Conservation (phyloP, 2,329 filamentous ascomycete species). For the Pseudocercospora cruenta region DNA sequence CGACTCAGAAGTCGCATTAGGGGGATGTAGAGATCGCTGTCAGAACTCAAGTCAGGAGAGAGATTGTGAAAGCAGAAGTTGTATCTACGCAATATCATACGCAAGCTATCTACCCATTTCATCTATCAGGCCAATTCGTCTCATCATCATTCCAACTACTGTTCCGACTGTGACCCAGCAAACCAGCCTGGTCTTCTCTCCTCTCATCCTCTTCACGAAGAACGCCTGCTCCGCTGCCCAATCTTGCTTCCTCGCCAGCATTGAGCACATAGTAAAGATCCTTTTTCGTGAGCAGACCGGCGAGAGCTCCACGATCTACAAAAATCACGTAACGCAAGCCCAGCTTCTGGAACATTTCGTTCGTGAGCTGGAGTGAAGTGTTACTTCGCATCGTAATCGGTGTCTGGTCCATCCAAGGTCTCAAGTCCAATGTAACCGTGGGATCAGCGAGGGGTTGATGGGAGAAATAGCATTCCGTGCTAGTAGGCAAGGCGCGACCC, state of each 20-base stretch:
- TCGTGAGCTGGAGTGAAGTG: slow-evolving; percentile 78
- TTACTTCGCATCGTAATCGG: slow-evolving; percentile 84
- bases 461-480: slow-evolving; percentile 81
- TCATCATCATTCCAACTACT: slow-evolving; percentile 10
- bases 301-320: slow-evolving; percentile 76
- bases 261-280: slow-evolving; percentile 94
- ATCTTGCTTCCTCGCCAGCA: slow-evolving; percentile 56
- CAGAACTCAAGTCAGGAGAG: no score
- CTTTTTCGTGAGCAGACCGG: slow-evolving; percentile 93
- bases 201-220: slow-evolving; percentile 42
- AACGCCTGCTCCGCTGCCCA: slow-evolving; percentile 38
- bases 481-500: slow-evolving; percentile 63
- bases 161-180: slow-evolving; percentile 34
- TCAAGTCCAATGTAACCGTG: slow-evolving; percentile 76
- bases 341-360: slow-evolving; percentile 92
- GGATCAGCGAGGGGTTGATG: slow-evolving; percentile 83
- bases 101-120: background rate
- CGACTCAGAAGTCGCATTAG: no score
- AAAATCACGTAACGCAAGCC: slow-evolving; percentile 90
- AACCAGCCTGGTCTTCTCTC: slow-evolving; percentile 45
- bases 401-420: slow-evolving; percentile 99
- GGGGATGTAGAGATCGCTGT: no score
- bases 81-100: no score
- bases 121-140: background rate
- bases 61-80: no score